Evolutionary conservation across 73 alveolate species (phyloP).

Genomic region (Paramecium tetraurelia): DNA sequence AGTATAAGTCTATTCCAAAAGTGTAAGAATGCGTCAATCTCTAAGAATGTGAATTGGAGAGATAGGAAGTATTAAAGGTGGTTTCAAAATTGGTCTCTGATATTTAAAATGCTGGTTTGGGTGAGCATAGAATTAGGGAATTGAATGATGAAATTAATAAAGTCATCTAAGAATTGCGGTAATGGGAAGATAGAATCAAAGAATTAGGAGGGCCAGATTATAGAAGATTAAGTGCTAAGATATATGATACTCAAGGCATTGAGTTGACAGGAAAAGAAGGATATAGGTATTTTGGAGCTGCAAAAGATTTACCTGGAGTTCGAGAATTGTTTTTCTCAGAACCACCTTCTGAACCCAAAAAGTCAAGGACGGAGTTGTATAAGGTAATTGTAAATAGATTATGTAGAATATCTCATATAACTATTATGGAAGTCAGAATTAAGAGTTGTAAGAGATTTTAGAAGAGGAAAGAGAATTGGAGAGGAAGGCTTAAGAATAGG

Average conservation of each 20-base stretch:
- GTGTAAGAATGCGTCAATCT: constrained; percentile 55
- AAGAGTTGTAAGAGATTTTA: constrained; percentile 27
- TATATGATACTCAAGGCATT: constrained; percentile 85
- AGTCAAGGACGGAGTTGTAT: constrained; percentile 58
- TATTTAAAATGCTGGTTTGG: constrained; percentile 95
- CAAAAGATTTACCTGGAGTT: constrained; percentile 95
- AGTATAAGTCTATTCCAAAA: constrained; percentile 33
- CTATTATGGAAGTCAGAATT: neutral
- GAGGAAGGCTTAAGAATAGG: neutral
- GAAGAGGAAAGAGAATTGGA: constrained; percentile 47
- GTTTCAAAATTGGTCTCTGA: constrained; percentile 85
- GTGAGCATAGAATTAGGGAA: constrained; percentile 95
- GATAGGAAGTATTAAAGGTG: constrained; percentile 81
- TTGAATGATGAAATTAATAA: constrained; percentile 95
- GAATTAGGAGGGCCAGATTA: constrained; percentile 97
- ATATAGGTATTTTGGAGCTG: constrained; percentile 96
- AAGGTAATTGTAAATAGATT: neutral
- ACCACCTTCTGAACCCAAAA: constrained; percentile 82
- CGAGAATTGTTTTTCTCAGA: constrained; percentile 88
- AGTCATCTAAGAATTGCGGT: constrained; percentile 84
- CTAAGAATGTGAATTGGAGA: constrained; percentile 71
- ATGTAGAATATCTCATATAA: neutral
- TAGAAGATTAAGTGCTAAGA: constrained; percentile 74
- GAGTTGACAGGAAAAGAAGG: constrained; percentile 96
- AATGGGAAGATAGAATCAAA: constrained; percentile 93